Evolutionary conservation across 495 filamentous ascomycete genomes (phyloP).

Genomic region (Penicillium odoratum): DNA sequence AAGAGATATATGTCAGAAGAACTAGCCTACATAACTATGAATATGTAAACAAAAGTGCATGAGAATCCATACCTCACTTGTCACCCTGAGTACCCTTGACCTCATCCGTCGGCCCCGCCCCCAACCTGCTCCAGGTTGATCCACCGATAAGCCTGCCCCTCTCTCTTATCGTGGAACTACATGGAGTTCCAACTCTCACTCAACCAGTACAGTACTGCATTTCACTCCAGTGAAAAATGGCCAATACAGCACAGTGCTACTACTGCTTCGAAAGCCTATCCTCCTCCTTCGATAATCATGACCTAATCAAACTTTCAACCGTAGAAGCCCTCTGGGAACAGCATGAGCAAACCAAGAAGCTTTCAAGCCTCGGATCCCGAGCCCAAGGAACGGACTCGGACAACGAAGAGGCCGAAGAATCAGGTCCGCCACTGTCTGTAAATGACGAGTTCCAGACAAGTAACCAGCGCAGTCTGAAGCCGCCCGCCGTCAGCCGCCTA

Average conservation of each 20-base stretch:
- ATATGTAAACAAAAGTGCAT: not conserved
- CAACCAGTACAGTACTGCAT: not conserved
- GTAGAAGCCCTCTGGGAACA: conserved; percentile 73
- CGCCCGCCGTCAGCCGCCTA: conserved; percentile 36
- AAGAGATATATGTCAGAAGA: not conserved
- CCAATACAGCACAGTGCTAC: conserved; percentile 77
- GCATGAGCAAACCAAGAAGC: conserved; percentile 46
- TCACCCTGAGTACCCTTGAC: too few relatives aligned
- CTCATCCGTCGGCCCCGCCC: not conserved
- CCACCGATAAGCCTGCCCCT: conserved; percentile 1
- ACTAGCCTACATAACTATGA: conserved; percentile 1
- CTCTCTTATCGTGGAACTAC: not conserved
- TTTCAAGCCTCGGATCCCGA: conserved; percentile 31
- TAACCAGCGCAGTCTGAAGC: conserved; percentile 26
- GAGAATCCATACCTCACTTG: too few relatives aligned
- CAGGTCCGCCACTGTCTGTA: conserved; percentile 12
- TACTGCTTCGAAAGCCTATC: conserved; percentile 87
- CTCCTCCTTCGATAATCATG: conserved; percentile 61
- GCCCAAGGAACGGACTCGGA: conserved; percentile 20
- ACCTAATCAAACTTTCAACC: conserved; percentile 57
- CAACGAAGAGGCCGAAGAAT: conserved; percentile 12
- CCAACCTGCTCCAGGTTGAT: not conserved
- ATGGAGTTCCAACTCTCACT: not conserved
- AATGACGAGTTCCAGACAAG: conserved; percentile 23
- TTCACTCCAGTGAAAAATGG: conserved; percentile 56